Conservation (phyloP, 441 rosid genomes). For the Macaranga tanarius region DNA sequence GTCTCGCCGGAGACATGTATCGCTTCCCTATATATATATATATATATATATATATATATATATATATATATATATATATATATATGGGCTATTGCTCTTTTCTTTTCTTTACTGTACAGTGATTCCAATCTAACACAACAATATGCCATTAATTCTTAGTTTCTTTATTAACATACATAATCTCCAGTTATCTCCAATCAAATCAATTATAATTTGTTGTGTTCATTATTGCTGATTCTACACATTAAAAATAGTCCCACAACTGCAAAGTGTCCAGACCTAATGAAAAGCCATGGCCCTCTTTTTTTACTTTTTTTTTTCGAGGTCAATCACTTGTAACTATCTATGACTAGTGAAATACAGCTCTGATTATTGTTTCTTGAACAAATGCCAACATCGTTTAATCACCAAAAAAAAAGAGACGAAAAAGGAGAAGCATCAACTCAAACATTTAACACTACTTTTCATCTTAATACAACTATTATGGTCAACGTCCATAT, state of each 20-base stretch:
- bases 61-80: too few species aligned
- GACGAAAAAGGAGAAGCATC: background rate
- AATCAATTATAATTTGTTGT: background rate
- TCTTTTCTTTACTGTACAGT: background rate
- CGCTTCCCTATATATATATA: too few species aligned
- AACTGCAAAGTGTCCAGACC: conserved; percentile 16
- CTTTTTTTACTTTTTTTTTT: background rate
- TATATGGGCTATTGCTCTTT: background rate
- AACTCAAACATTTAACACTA: background rate
- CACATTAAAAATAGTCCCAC: conserved; percentile 15
- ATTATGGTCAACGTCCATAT: conserved; percentile 2
- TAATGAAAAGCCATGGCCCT: conserved; percentile 16
- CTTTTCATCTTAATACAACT: background rate
- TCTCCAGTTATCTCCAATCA: conserved; percentile 17
- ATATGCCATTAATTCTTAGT: too few species aligned
- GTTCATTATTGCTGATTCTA: conserved; percentile 8
- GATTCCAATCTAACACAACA: too few species aligned
- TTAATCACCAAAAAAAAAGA: background rate
- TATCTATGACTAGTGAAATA: background rate
- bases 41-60: too few species aligned
- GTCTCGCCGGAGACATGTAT: too few species aligned
- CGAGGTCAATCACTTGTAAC: background rate
- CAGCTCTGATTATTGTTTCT: background rate
- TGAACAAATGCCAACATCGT: background rate
- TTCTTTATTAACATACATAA: too few species aligned